Evolutionary conservation across 148 eudicot genomes (phyloP).

Genomic region (Chenopodium album): DNA sequence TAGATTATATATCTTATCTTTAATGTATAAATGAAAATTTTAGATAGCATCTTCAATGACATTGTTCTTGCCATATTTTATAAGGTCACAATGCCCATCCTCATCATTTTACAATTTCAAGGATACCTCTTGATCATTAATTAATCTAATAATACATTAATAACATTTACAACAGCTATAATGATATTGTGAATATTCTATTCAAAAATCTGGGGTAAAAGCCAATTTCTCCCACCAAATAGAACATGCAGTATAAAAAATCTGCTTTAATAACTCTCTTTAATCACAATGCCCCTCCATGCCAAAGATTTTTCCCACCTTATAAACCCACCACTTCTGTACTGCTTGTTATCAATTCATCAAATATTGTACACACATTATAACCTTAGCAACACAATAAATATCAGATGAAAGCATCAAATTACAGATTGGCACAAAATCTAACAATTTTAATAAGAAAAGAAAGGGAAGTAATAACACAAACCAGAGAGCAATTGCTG

Average conservation of each 20-base stretch:
- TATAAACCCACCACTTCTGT: neutral
- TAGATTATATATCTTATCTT: no score
- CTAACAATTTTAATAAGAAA: neutral
- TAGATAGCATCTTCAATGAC: no score
- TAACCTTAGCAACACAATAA: neutral
- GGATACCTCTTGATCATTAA: no score
- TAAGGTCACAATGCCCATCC: no score
- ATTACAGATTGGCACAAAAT: neutral
- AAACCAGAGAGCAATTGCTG: slow-evolving; percentile 68
- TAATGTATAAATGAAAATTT: no score
- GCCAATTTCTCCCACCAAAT: neutral
- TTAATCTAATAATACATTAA: no score
- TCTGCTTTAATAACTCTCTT: neutral
- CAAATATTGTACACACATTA: neutral
- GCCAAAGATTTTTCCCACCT: neutral
- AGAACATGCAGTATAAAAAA: neutral
- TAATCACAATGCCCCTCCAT: neutral
- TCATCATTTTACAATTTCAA: no score
- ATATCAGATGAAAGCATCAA: neutral
- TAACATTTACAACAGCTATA: no score
- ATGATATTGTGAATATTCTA: no score
- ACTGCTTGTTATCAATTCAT: neutral
- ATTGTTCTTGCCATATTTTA: no score
- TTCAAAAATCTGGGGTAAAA: no score
- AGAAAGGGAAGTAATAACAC: slow-evolving; percentile 1